Conservation (phyloP, 768 basidiomycete species). For the Exsudoporus frostii region DNA sequence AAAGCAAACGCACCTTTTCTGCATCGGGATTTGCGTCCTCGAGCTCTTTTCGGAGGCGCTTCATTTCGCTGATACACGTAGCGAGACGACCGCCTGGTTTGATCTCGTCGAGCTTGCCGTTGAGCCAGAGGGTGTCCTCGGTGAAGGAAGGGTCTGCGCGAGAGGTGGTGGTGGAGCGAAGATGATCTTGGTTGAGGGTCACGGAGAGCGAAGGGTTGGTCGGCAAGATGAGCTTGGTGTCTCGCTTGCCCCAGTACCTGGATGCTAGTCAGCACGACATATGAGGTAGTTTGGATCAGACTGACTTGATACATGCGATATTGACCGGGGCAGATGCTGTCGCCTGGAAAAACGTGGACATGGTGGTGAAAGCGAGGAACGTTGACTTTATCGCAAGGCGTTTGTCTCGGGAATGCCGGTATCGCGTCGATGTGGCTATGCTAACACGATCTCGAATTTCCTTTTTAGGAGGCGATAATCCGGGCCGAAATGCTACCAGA, state of each 20-base stretch:
- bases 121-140: constrained; percentile 88
- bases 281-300: not conserved
- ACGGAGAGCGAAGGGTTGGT: constrained; percentile 99
- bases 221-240: constrained; percentile 91
- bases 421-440: constrained; percentile 22
- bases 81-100: constrained; percentile 72
- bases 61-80: constrained; percentile 88
- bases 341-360: constrained; percentile 67
- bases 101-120: constrained; percentile 89
- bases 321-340: constrained; percentile 94
- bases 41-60: constrained; percentile 64
- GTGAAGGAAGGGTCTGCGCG: constrained; percentile 74
- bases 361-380: constrained; percentile 31
- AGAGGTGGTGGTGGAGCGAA: constrained; percentile 91
- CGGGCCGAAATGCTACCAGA: constrained; percentile 16
- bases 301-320: constrained; percentile 96
- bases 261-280: constrained; percentile 4
- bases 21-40: constrained; percentile 66
- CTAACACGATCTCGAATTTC: constrained; percentile 6
- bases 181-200: constrained; percentile 93
- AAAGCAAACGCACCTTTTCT: constrained; percentile 52
- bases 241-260: constrained; percentile 99
- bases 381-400: not conserved
- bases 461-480: constrained; percentile 5
- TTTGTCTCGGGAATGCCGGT: constrained; percentile 9